Evolutionary conservation across 2,329 filamentous ascomycete genomes (phyloP).

Genomic region (Fusarium solani-melongenae): DNA sequence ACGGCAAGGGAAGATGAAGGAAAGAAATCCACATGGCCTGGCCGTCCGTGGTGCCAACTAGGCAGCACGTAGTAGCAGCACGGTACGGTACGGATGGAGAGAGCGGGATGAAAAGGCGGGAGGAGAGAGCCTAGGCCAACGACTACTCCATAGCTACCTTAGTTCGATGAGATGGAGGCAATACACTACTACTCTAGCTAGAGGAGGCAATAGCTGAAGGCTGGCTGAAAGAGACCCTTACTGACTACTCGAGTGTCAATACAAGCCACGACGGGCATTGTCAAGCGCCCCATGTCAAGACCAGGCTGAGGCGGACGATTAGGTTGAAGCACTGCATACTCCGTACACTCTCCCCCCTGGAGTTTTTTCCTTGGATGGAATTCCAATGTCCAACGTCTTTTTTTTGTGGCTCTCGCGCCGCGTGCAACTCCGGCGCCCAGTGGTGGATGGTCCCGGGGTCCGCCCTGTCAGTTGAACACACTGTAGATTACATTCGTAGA

Average conservation of each 20-base stretch:
- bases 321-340: background rate
- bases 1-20: too few species aligned
- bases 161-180: background rate
- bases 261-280: slow-evolving; percentile 1
- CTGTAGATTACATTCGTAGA: background rate
- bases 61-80: background rate
- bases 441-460: background rate
- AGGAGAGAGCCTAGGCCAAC: background rate
- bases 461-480: slow-evolving; percentile 8
- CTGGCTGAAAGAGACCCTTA: background rate
- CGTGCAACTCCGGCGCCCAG: slow-evolving; percentile 2
- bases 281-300: background rate
- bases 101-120: background rate
- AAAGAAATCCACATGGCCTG: background rate
- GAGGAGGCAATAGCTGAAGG: background rate
- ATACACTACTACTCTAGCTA: background rate
- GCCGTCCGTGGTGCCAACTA: background rate
- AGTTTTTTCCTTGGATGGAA: background rate
- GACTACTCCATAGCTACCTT: background rate
- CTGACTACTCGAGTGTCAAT: background rate
- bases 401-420: background rate
- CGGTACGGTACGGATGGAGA: background rate
- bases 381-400: background rate
- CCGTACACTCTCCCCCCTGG: background rate
- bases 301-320: background rate